Evolutionary conservation across 1,284 basidiomycete species (phyloP).

Genomic region (Coriolopsis trogii): DNA sequence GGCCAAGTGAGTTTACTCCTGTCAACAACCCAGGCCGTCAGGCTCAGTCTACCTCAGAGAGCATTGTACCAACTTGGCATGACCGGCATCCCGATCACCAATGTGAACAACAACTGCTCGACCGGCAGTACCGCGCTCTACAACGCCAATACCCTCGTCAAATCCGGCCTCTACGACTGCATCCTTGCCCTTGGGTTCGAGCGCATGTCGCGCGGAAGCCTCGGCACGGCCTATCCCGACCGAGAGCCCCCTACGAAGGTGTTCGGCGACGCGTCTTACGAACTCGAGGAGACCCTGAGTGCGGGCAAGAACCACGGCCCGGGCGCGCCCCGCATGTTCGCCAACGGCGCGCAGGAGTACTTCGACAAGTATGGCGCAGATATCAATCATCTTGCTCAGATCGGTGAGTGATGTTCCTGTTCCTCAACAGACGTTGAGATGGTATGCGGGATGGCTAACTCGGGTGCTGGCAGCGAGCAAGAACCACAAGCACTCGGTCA

Average conservation of each 20-base stretch:
- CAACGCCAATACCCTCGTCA: conserved; percentile 69
- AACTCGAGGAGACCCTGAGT: conserved; percentile 54
- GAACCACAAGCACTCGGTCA: conserved; percentile 82
- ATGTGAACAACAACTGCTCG: conserved; percentile 87
- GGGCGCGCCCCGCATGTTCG: conserved; percentile 74
- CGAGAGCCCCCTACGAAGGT: conserved; percentile 60
- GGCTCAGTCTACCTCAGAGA: conserved; percentile 42
- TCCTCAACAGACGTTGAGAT: not conserved
- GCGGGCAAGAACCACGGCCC: conserved; percentile 72
- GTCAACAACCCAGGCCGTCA: not conserved
- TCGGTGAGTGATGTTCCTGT: conserved; percentile 52
- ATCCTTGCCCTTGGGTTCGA: conserved; percentile 87
- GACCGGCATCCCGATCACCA: conserved; percentile 84
- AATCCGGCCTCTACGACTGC: conserved; percentile 74
- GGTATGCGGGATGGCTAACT: not conserved
- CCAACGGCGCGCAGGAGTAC: conserved; percentile 80
- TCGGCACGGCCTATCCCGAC: conserved; percentile 74
- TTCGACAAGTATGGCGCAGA: conserved; percentile 75
- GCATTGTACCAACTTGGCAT: conserved; percentile 87
- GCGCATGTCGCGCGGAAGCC: conserved; percentile 81
- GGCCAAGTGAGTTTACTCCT: conserved; percentile 61
- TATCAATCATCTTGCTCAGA: conserved; percentile 73
- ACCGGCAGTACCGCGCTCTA: conserved; percentile 78
- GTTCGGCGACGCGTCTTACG: conserved; percentile 46
- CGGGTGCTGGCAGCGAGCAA: conserved; percentile 65